These are phyloP conservation scores for Pseudonectria buxi DNA, from an alignment of 2,329 filamentous ascomycete species.

Conservation along the genomic window DNA sequence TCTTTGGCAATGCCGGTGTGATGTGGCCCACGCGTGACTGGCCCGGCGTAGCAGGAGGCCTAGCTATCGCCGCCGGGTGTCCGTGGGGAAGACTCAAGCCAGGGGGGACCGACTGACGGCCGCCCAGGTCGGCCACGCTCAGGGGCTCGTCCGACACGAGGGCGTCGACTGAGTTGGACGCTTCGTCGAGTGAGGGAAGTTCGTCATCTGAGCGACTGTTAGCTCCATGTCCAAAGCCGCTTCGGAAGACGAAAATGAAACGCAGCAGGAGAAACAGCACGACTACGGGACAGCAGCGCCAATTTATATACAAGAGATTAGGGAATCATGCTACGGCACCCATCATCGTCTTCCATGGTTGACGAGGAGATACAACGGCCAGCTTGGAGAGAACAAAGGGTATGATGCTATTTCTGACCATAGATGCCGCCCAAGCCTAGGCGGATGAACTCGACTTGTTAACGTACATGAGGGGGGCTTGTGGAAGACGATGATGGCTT, in stretches of 20 bases:
- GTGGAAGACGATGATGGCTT: conserved; percentile 67
- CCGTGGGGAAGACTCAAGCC: conserved; percentile 21
- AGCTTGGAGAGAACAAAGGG: conserved; percentile 31
- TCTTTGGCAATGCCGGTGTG: conserved; percentile 21
- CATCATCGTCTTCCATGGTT: conserved; percentile 56
- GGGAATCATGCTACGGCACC: conserved; percentile 46
- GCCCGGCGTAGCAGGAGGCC: conserved; percentile 14
- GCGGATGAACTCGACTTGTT: conserved; percentile 37
- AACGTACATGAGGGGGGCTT: conserved; percentile 56
- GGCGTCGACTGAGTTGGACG: conserved; percentile 57
- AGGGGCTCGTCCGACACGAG: conserved; percentile 55
- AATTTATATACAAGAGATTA: conserved; percentile 37
- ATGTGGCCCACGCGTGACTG: conserved; percentile 15
- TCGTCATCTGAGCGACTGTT: conserved; percentile 54
- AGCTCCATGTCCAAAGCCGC: conserved; percentile 28
- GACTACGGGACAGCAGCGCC: conserved; percentile 24
- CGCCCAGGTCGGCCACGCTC: conserved; percentile 9
- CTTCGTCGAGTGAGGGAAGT: conserved; percentile 54
- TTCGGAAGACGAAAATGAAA: conserved; percentile 12
- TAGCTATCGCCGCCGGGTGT: conserved; percentile 12
- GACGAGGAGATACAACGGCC: conserved; percentile 28
- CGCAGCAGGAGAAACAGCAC: conserved; percentile 18
- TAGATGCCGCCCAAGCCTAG: conserved; percentile 25
- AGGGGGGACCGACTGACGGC: conserved; percentile 23
- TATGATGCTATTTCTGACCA: conserved; percentile 37